phyloP scores from a whole-genome alignment of 2,329 filamentous ascomycete genomes.

The Trichoderma sp. region DNA sequence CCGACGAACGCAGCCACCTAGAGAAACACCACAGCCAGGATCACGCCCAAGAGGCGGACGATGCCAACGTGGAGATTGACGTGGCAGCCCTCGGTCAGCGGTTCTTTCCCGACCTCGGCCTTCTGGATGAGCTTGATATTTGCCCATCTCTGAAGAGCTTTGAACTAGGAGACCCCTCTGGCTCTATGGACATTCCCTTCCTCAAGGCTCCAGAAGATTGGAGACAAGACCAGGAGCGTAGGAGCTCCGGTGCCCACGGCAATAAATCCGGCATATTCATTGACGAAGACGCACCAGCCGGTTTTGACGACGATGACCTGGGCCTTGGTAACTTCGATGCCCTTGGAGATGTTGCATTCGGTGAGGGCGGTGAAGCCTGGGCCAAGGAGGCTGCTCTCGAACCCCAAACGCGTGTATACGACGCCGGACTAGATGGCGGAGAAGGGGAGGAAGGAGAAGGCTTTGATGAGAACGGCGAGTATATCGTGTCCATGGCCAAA shows the following conservation, averaged over 20 bases:
- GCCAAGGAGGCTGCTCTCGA: slow-evolving; percentile 83
- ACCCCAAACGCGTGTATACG: slow-evolving; percentile 79
- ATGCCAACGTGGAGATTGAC: slow-evolving; percentile 65
- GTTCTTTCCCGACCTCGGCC: slow-evolving; percentile 80
- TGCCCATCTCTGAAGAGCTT: slow-evolving; percentile 94
- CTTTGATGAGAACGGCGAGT: slow-evolving; percentile 61
- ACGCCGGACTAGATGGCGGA: slow-evolving; percentile 57
- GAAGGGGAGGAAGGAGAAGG: slow-evolving; percentile 41
- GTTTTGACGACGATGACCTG: slow-evolving; percentile 69
- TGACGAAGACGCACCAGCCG: slow-evolving; percentile 79
- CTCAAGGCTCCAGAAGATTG: slow-evolving; percentile 85
- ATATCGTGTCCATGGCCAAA: slow-evolving; percentile 74
- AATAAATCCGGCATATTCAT: slow-evolving; percentile 79
- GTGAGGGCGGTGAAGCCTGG: slow-evolving; percentile 95
- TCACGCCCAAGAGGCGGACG: slow-evolving; percentile 48
- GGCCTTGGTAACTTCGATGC: slow-evolving; percentile 69
- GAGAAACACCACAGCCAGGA: slow-evolving; percentile 40
- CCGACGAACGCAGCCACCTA: slow-evolving; percentile 29
- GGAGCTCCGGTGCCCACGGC: slow-evolving; percentile 50
- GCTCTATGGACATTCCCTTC: slow-evolving; percentile 85
- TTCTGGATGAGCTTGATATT: slow-evolving; percentile 81
- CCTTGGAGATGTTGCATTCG: slow-evolving; percentile 76
- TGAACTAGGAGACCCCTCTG: slow-evolving; percentile 81
- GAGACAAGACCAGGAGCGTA: slow-evolving; percentile 65
- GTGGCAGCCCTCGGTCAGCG: slow-evolving; percentile 68